These are phyloP conservation scores for Creolimax fragrantissima DNA, from an alignment of 78 protist species.

Conservation along the genomic window DNA sequence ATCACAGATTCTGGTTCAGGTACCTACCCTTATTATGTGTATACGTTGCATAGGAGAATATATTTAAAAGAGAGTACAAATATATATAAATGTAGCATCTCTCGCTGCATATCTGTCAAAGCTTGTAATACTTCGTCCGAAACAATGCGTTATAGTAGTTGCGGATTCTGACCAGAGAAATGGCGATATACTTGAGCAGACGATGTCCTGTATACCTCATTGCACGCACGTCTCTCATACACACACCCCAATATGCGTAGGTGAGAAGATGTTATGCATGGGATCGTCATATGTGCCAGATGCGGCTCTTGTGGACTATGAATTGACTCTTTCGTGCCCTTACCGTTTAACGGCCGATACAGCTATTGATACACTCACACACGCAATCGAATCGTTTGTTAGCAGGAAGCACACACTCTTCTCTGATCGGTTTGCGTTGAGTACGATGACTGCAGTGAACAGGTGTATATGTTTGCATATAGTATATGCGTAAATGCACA, in stretches of 20 bases:
- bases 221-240: background rate
- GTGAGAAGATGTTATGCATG: constrained; percentile 26
- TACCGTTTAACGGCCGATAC: constrained; percentile 28
- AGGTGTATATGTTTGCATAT: background rate
- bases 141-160: too few relatives aligned
- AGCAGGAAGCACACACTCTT: background rate
- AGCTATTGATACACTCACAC: constrained; percentile 17
- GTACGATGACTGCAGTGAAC: background rate
- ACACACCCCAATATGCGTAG: background rate
- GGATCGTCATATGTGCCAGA: background rate
- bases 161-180: too few relatives aligned
- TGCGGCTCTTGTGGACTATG: constrained; percentile 13
- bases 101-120: too few relatives aligned
- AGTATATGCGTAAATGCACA: background rate
- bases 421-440: background rate
- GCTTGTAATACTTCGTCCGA: too few relatives aligned
- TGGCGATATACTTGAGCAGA: too few relatives aligned
- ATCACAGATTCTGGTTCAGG: background rate
- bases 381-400: constrained; percentile 22
- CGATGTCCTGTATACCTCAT: too few relatives aligned
- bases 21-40: too few relatives aligned
- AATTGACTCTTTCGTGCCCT: constrained; percentile 13
- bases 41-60: too few relatives aligned
- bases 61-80: too few relatives aligned
- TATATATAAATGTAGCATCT: too few relatives aligned